Evolutionary conservation across 2,329 filamentous ascomycete genomes (phyloP), one percentile per base, ranked within the genome.

Genomic region (Fusarium sp.): DNA sequence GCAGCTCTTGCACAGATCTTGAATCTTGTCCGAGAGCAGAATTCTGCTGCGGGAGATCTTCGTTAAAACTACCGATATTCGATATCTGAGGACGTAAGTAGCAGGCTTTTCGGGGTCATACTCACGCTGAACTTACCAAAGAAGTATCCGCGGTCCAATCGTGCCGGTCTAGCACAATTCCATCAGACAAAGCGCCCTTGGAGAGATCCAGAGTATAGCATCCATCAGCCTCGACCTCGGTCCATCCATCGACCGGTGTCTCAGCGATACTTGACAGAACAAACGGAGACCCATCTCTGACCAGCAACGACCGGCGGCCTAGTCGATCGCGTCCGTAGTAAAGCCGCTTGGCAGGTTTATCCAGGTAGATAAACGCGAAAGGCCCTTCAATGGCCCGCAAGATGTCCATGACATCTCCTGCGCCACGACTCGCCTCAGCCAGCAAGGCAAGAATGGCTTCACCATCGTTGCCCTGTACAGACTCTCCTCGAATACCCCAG

Each of bases 301-400:
- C 83, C 46, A 98, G 85, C 39, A 99, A 84, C 18, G 96, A 98
- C 53, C 96, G 89, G 63, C 96, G 88, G 13, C 96, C 96, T 6
- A 99, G 86, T 64, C 93, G 92, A 80, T 99, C 96, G 72, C 96
- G 89, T 11, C 93, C 94, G 80, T 93, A 98, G 81, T 92, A 97
- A 18, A 98, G 72, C 45, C 87, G 87, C 14, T 84, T 84, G 58
- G 87, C 84, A 14, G 80, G 76, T 20, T 85, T 86, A 83, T 98
- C 92, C 76, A 92, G 92, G 80, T 92, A 98, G 10, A 95, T 88
- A 81, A 98, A 96, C 4, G 95, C 93, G 83, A 96, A 98, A 0
- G 96, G 95, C 0, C 96, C 96, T 65, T 91, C 88, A 31, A 95
- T 88, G 42, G 81, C 84, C 60, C 88, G 86, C 44, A 95, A 80